A percentile compares a stretch with the other conserved stretches of the same genome.
phyloP scores from a whole-genome alignment of 257 asterid genomes.

The Craterostigma plantagineum region DNA sequence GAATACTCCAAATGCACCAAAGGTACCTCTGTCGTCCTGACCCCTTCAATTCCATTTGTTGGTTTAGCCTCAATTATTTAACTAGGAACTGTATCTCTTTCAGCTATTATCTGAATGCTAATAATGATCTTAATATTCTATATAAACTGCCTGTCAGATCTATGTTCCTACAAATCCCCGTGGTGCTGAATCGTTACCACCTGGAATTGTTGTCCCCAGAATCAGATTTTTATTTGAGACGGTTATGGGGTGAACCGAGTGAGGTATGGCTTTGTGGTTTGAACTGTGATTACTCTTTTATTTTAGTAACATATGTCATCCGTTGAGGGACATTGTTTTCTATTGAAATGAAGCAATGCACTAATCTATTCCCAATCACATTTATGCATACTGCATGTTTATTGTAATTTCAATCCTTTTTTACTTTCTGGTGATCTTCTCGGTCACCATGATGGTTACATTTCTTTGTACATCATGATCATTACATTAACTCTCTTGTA shows the following conservation, averaged over 20 bases:
- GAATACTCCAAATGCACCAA: constrained; percentile 61
- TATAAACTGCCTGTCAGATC: constrained; percentile 24
- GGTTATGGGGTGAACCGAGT: constrained; percentile 99
- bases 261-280: constrained; percentile 32
- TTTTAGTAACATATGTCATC: too few species aligned
- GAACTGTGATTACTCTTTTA: too few species aligned
- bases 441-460: constrained; percentile 1
- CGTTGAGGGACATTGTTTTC: too few species aligned
- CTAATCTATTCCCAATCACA: too few species aligned
- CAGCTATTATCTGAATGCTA: not conserved
- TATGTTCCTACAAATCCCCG: constrained; percentile 92
- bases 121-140: not conserved
- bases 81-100: not conserved
- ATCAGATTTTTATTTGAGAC: constrained; percentile 72
- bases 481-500: too few species aligned
- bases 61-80: constrained; percentile 1
- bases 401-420: too few species aligned
- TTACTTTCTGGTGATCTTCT: constrained; percentile 1
- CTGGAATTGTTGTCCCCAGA: constrained; percentile 90
- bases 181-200: constrained; percentile 99
- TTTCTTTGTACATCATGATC: not conserved
- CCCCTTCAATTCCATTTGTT: not conserved
- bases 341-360: too few species aligned
- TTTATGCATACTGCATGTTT: too few species aligned
- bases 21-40: constrained; percentile 29